Percentiles rank a stretch among this genome's conserved stretches.
Evolutionary conservation across 2,329 filamentous ascomycete species (phyloP).

Genomic region (Dactylellina drechsleri): DNA sequence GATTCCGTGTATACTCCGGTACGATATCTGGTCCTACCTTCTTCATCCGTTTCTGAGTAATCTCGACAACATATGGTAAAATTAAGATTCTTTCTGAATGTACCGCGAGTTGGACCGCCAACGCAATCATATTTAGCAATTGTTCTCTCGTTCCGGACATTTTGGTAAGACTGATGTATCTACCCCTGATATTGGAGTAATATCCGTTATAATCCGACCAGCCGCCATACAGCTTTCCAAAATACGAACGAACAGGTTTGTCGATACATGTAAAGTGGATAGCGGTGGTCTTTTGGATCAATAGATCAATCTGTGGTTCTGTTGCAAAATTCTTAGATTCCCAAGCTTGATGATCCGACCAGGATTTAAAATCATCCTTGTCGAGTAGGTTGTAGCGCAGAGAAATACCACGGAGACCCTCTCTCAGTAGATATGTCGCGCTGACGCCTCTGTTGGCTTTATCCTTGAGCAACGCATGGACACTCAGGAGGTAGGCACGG

Average conservation of each 20-base stretch:
- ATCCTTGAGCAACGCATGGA: constrained; percentile 13
- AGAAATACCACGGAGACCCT: constrained; percentile 35
- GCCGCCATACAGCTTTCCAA: constrained; percentile 45
- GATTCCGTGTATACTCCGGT: constrained; percentile 43
- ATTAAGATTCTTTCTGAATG: constrained; percentile 41
- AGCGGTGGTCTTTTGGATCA: constrained; percentile 33
- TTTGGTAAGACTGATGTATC: constrained; percentile 28
- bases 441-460: constrained; percentile 31
- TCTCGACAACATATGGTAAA: constrained; percentile 44
- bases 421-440: constrained; percentile 36
- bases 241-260: constrained; percentile 38
- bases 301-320: constrained; percentile 43
- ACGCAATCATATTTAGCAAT: constrained; percentile 36
- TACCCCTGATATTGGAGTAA: constrained; percentile 42
- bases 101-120: constrained; percentile 35
- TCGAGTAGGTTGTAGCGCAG: constrained; percentile 38
- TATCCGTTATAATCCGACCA: constrained; percentile 53
- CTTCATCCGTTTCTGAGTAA: constrained; percentile 42
- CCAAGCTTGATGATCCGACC: constrained; percentile 49
- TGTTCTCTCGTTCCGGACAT: constrained; percentile 43
- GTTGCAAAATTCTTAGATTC: constrained; percentile 46
- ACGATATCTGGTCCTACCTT: constrained; percentile 31
- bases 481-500: constrained; percentile 20
- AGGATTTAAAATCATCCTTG: constrained; percentile 35
- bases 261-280: constrained; percentile 53